Percentiles rank a stretch among this genome's conserved stretches.
Conservation (phyloP, 176 grass and related monocot species). For the Phyllostachys edulis region DNA sequence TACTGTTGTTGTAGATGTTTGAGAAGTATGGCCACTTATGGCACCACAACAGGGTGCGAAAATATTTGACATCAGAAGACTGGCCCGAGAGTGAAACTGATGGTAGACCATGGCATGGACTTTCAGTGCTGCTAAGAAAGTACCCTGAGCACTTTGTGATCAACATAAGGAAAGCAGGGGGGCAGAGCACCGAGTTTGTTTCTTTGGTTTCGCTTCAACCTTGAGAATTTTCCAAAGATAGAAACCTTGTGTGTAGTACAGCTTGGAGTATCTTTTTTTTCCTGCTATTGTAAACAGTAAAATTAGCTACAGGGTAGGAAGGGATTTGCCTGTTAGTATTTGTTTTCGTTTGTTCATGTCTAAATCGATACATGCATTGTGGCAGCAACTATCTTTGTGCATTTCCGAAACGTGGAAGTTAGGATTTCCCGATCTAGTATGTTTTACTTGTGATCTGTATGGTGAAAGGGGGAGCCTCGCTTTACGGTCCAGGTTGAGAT, state of each 20-base stretch:
- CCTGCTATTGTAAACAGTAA: slow-evolving; percentile 1
- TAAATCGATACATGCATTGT: background rate
- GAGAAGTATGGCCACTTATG: slow-evolving; percentile 68
- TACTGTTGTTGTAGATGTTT: slow-evolving; percentile 51
- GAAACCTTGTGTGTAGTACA: slow-evolving; percentile 3
- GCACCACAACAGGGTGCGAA: slow-evolving; percentile 80
- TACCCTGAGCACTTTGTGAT: slow-evolving; percentile 74
- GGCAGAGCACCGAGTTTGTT: slow-evolving; percentile 56
- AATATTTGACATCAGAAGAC: slow-evolving; percentile 75
- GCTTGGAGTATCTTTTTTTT: slow-evolving; percentile 8
- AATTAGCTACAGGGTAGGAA: background rate
- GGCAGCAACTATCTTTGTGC: background rate
- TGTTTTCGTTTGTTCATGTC: background rate
- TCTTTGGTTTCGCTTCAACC: slow-evolving; percentile 66
- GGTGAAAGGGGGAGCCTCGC: too few relatives aligned
- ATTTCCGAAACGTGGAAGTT: background rate
- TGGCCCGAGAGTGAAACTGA: slow-evolving; percentile 44
- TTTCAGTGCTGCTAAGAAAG: slow-evolving; percentile 67
- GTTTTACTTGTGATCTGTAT: too few relatives aligned
- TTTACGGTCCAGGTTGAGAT: too few relatives aligned
- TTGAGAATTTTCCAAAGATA: slow-evolving; percentile 31
- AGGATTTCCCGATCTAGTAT: too few relatives aligned
- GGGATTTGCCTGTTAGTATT: background rate
- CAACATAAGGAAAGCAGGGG: slow-evolving; percentile 59
- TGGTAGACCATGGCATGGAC: slow-evolving; percentile 71